A percentile compares a stretch with the other conserved stretches of the same genome.
Conservation (phyloP, 805 yeast genomes). For the Hanseniaspora lachancei region DNA sequence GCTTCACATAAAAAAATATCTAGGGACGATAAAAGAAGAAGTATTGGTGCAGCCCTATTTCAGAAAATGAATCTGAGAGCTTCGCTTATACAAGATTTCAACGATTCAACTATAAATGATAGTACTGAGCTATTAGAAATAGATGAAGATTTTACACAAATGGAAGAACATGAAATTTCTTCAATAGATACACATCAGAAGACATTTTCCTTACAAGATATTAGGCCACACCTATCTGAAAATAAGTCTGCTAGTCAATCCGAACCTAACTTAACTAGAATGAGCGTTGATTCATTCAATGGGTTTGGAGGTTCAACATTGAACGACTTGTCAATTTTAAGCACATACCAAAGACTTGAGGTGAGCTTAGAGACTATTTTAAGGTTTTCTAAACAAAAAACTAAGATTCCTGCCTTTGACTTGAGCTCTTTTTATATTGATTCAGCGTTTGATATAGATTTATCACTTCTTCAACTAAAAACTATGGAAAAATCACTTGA, state of each 20-base stretch:
- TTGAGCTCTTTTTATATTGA: not conserved
- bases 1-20: not conserved
- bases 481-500: conserved; percentile 14
- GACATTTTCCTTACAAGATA: not conserved
- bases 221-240: not conserved
- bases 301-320: not conserved
- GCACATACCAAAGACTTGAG: not conserved
- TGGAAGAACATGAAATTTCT: not conserved
- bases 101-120: not conserved
- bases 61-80: conserved; percentile 5
- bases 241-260: not conserved
- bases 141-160: not conserved
- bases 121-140: no score
- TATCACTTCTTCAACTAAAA: conserved; percentile 14
- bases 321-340: not conserved
- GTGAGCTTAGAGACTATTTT: not conserved
- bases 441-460: not conserved
- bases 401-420: not conserved
- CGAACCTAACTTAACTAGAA: not conserved
- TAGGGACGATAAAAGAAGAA: conserved; percentile 1
- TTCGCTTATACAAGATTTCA: not conserved
- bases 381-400: not conserved
- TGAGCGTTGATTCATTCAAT: not conserved
- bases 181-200: not conserved
- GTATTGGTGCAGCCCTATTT: conserved; percentile 2